These are phyloP conservation scores for Rhizopogon roseolus DNA, from an alignment of 768 basidiomycete species.

Conservation along the genomic window DNA sequence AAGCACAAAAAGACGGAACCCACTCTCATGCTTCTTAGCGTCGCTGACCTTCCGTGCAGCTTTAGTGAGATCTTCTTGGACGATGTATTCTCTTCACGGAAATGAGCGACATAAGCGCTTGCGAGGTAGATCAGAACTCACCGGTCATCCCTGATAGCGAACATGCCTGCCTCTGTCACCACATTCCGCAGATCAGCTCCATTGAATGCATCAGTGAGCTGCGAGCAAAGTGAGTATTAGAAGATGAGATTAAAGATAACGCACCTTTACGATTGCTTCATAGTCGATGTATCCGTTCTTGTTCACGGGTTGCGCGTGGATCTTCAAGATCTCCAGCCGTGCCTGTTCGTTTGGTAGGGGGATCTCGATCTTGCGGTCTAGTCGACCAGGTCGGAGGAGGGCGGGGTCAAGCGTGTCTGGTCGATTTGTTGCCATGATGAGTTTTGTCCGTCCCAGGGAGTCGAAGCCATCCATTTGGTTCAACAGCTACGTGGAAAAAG, in stretches of 20 bases:
- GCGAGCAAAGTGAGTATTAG: constrained; percentile 6
- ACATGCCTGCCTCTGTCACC: constrained; percentile 96
- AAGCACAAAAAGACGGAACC: constrained; percentile 24
- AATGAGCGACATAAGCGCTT: constrained; percentile 1
- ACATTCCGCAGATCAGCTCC: constrained; percentile 96
- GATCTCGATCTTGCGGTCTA: constrained; percentile 97
- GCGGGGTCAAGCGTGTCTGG: constrained; percentile 98
- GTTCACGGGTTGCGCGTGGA: constrained; percentile 90
- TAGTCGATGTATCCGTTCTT: constrained; percentile 96
- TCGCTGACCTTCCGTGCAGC: constrained; percentile 94
- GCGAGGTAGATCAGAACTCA: constrained; percentile 24
- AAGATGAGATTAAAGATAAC: constrained; percentile 4
- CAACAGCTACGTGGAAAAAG: constrained; percentile 55
- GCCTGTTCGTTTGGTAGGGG: constrained; percentile 97
- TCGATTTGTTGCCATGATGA: constrained; percentile 99
- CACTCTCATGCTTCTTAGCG: constrained; percentile 97
- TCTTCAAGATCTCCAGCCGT: constrained; percentile 94
- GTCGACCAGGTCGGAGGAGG: constrained; percentile 88
- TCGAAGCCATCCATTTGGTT: constrained; percentile 99
- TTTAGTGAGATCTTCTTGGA: constrained; percentile 94
- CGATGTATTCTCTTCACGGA: constrained; percentile 68
- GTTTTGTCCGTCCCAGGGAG: constrained; percentile 89
- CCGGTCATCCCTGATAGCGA: constrained; percentile 96
- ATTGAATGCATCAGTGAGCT: constrained; percentile 91
- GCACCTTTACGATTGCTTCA: constrained; percentile 93